phyloP scores from a whole-genome alignment of 768 basidiomycete genomes.

The Boletellus sp. region DNA sequence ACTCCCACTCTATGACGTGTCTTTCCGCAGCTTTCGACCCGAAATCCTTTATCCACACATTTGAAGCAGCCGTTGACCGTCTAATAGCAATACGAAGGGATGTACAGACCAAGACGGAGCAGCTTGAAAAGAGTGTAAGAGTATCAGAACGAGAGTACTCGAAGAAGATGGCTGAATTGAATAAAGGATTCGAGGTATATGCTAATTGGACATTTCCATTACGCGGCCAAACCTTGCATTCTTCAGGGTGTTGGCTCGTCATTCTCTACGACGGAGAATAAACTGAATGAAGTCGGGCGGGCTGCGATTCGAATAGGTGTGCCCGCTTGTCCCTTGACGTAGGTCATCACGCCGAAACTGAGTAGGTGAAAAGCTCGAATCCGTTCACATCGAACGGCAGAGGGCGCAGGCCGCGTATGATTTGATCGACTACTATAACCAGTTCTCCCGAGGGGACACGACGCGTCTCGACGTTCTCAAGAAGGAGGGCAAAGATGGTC shows the following conservation, averaged over 20 bases:
- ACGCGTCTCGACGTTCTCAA: conserved; percentile 67
- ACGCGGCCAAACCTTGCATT: conserved; percentile 1
- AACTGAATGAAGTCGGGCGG: conserved; percentile 89
- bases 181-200: conserved; percentile 88
- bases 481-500: conserved; percentile 86
- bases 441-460: conserved; percentile 81
- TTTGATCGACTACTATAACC: conserved; percentile 90
- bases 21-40: conserved; percentile 78
- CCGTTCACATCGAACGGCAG: conserved; percentile 86
- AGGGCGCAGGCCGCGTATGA: conserved; percentile 93
- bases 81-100: conserved; percentile 85
- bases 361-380: conserved; percentile 91
- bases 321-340: background rate
- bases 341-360: conserved; percentile 5
- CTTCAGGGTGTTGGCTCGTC: conserved; percentile 79
- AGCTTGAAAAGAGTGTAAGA: conserved; percentile 88
- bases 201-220: background rate
- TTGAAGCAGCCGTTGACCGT: conserved; percentile 87
- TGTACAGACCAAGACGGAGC: conserved; percentile 85
- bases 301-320: conserved; percentile 91
- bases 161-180: conserved; percentile 89
- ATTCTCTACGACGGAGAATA: conserved; percentile 84
- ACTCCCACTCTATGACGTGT: conserved; percentile 5
- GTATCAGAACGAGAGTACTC: conserved; percentile 91
- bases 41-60: conserved; percentile 86